Base-by-base conservation (phyloP, 1,139 yeast species). In the Zygoascus hellenicus region DNA sequence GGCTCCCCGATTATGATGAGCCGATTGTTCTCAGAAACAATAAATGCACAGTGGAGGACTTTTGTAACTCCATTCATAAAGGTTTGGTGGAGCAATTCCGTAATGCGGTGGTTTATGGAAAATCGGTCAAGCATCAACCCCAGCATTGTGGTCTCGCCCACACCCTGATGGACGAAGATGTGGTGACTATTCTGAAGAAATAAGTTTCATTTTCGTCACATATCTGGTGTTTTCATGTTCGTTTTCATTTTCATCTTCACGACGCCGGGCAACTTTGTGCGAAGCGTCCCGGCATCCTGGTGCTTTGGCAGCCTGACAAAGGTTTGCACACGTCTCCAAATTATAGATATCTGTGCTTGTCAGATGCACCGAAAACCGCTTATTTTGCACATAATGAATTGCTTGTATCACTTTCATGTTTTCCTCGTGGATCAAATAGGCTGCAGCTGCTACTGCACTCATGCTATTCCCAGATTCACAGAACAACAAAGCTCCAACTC, bases 81-180 rank as follows among this genome's bases (percentile, higher is more conserved):
- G 81, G 92, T 40, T 75, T 92, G 65, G 95, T 90, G 33, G 95
- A 85, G 46, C 96, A 94, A 61, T 94, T 94, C 68, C 84, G 87
- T 68, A 84, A 80, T 59, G 97, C 97, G 1, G 76, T 88, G 55
- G 97, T 92, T 1, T 90, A 75, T 62, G 97, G 97, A 38, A 77
- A 87, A 15, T 83, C 95, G 61, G 97, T 90, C 46, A 92, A 92
- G 71, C 98, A 92, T 67, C 97, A 90, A 68, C 97, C 97, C n/a
- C 98, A 92, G 69, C 79, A 81, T 57, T 97, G 90, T 41, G 98
- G 98, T 38, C 74, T 92, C 57, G 68, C 75, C 45, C 98, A 94
- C 69, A 72, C 65, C 9, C 72, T 92, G 57, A 84, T 83, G 67
- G 99, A 92, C 67, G 98, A 92, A 69, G 99, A 92, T 69, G 98